Evolutionary conservation across 495 filamentous ascomycete genomes (phyloP), one percentile per base, ranked within the genome.

Genomic region (Delitschia confertaspora): DNA sequence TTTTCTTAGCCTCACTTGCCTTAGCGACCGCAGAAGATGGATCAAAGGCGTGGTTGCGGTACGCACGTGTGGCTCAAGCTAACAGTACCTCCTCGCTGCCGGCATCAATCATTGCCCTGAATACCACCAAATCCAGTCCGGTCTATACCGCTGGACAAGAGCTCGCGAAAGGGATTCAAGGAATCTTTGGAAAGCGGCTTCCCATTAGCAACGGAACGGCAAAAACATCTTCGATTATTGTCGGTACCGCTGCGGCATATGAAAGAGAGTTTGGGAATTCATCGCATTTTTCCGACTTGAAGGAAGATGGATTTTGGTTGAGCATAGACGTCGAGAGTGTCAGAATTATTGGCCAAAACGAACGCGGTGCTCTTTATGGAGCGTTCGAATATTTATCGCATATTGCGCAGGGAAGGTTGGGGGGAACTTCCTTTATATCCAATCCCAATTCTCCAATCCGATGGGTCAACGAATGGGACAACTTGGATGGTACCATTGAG

Each of bases 381-480:
- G 67, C 80, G 1, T 84, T 80, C 54, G 72, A 82, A 47, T 84
- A 81, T 44, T 66, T 85, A 17, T 77, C 75, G 16, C 66, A 69
- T 52, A 60, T 85, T 20, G 73, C 71, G 2, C 78, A 80, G 56
- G 76, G 72, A 8, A 75, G 80, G 45, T 69, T 78, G 47, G 69
- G 72, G 3, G 56, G 69, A 13, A 69, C 74, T 21, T 59, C 70
- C 24, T 67, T 72, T 10, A 59, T 69, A 4, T 67, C 69, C 3
- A 83, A 73, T 46, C 79, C 81, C 0, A 65, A 69, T 24, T 76
- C 75, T 0, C 72, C 74, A 0, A 76, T 84, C 31, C 68, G 81
- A 47, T 83, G 79, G 79, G 69, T 77, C 1, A 83, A 84, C 56
- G 70, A 85, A 47, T 85, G 80, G 81, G 78, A 83, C 57, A 83